phyloP scores from a whole-genome alignment of 352 stramenopile genomes.

The Pythium pyrilobum region DNA sequence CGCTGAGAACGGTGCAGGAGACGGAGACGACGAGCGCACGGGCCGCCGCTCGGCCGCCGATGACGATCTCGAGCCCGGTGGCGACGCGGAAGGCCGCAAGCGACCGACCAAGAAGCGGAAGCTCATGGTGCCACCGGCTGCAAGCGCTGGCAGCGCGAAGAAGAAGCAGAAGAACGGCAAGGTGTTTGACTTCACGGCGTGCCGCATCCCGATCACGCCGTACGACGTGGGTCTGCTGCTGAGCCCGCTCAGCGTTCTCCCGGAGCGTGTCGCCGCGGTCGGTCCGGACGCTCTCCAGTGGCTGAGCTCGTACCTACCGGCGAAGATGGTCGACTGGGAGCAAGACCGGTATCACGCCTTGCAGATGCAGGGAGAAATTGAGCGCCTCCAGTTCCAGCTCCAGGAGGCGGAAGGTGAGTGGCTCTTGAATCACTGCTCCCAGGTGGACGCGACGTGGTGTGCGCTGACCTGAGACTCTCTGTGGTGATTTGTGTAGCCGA shows the following conservation, averaged over 20 bases:
- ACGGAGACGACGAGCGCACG: constrained; percentile 18
- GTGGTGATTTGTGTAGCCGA: constrained; percentile 30
- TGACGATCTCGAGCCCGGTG: background rate
- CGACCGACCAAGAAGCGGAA: constrained; percentile 45
- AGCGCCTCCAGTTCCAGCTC: constrained; percentile 67
- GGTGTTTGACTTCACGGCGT: constrained; percentile 67
- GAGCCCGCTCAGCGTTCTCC: constrained; percentile 65
- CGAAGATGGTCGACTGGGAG: constrained; percentile 75
- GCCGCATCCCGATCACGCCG: constrained; percentile 53
- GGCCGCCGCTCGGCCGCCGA: constrained; percentile 1
- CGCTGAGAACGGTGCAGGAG: constrained; percentile 22
- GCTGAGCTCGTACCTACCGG: constrained; percentile 61
- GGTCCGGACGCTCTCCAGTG: constrained; percentile 61
- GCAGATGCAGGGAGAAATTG: constrained; percentile 79
- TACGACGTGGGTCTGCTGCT: constrained; percentile 61
- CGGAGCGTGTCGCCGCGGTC: constrained; percentile 62
- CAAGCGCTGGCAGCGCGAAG: constrained; percentile 4
- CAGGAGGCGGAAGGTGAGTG: constrained; percentile 58
- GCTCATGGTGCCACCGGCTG: constrained; percentile 27
- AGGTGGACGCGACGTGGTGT: no score
- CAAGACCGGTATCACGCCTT: constrained; percentile 62
- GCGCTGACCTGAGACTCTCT: background rate
- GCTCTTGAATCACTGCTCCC: no score
- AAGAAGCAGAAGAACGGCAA: constrained; percentile 46
- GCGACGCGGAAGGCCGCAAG: constrained; percentile 17